phyloP scores from a whole-genome alignment of 441 rosid species.

The Gossypium schwendimanii region DNA sequence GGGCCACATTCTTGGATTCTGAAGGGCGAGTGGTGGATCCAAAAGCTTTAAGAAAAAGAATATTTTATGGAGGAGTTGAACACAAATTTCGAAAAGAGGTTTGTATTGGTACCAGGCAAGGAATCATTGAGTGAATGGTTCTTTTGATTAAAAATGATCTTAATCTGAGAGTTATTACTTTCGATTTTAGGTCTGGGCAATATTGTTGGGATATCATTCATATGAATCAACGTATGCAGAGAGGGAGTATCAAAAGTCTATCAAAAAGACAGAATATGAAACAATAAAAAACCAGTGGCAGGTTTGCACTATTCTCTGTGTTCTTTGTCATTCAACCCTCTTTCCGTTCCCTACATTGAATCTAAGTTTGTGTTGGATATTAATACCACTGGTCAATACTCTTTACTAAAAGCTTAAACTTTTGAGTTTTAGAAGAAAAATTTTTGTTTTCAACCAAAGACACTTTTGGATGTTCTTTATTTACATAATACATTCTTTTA shows the following conservation, averaged over 20 bases:
- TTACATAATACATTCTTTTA: background rate
- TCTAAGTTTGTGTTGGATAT: background rate
- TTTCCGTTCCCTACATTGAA: background rate
- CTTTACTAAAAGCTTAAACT: background rate
- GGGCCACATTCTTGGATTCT: conserved; percentile 75
- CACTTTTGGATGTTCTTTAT: background rate
- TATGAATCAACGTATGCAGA: conserved; percentile 86
- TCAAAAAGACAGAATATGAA: conserved; percentile 64
- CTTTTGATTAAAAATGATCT: conserved; percentile 21
- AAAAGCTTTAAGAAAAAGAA: conserved; percentile 67
- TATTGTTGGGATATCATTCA: conserved; percentile 78
- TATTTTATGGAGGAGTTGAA: conserved; percentile 95
- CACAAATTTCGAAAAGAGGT: conserved; percentile 79
- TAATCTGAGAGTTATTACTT: conserved; percentile 17
- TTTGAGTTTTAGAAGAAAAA: background rate
- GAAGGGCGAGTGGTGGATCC: conserved; percentile 81
- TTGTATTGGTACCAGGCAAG: conserved; percentile 22
- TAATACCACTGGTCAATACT: background rate
- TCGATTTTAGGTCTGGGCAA: conserved; percentile 67
- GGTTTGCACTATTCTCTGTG: conserved; percentile 34
- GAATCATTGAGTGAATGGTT: background rate
- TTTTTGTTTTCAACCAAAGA: background rate
- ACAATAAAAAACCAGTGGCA: conserved; percentile 86
- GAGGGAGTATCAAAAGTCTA: conserved; percentile 61
- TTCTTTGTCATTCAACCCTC: background rate